Evolutionary conservation across 805 yeast genomes (phyloP), one percentile per base, ranked within the genome.

Genomic region (Ogataea zsoltii): DNA sequence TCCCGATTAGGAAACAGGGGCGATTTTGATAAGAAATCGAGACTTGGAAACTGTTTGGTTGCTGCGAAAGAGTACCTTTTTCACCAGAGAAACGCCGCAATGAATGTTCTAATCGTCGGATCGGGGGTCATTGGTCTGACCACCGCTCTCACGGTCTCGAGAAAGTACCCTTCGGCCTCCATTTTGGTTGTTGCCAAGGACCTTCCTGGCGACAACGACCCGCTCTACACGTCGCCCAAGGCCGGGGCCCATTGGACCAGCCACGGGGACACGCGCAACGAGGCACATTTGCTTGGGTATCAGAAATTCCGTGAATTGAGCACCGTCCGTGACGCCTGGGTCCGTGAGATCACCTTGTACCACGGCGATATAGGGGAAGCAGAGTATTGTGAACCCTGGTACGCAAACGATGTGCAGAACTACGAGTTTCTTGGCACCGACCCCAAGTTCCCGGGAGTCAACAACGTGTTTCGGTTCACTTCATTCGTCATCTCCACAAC

Each of bases 181-280:
- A 70, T 77, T 13, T 58, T 72, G 4, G 57, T 77, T 18, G 48
- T 77, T 2, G 74, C 72, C 1, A 65, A 67, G 34, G 68, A 75
- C 48, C 56, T 81, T 13, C 87, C 86, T 0, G 86, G 87, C 2
- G 86, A 82, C 42, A 48, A 60, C n/a, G 71, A 70, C 38, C 32
- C 49, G 4, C 69, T 72, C 5, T 83, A 79, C 56, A 72, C 86
- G 1, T 80, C 85, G 0, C 86, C 87, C 2, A 78, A 72, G 58
- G 89, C 88, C 1, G 88, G 89, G 4, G 89, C 88, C 29, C 80
- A 82, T 49, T 83, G 88, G 86, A 67, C 61, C n/a, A 66, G 74
- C 3, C 62, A 66, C 47, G 71, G 71, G 3, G 33, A 53, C 3
- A 66, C 72, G 12, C 65, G 65, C 45, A 70, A 71, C n/a, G 69